Base-by-base conservation (phyloP, 192 early-diverging fungal species). In the Pilaira anomala region DNA sequence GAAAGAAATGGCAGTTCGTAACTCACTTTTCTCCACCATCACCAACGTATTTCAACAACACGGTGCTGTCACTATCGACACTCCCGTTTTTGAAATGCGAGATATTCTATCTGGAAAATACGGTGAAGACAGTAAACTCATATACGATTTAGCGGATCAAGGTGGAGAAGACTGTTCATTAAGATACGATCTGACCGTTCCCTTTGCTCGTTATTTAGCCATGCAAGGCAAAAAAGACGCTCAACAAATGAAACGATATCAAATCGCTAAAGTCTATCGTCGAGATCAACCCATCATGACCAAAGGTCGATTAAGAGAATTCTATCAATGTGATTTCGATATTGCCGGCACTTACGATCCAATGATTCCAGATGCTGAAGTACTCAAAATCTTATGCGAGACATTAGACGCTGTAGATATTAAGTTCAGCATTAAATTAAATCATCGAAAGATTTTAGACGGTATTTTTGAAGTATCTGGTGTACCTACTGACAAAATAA, bases 321-420 rank as follows among this genome's bases (percentile, higher is more conserved):
- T 98, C 56, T 95, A 85, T 80, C 95, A 98, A 72, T 98, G 95
- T 71, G 96, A 98, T 81, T 96, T 94, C 57, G 96, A 98, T 71
- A 88, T 98, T 74, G 96, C 96, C 16, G 96, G 96, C 4, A 63
- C 69, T 14, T 96, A 95, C 63, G 96, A 97, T 48, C 60, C 91
- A 6, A 98, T 98, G 96, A 83, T 98, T 16, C 91, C 96, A 18
- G 96, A 98, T 63, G 87, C 93, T 24, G 96, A 98, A 69, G 83
- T 87, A 22, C 60, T 98, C 22, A 79, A 85, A 18, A 83, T 95
- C 16, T 82, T 91, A 60, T 80, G 83, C 21, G 94, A 98, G 71
- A 85, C 92, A 19, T 80, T 98, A 74, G 78, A 74, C 16, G 69
- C 62, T 2, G 78, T 98, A 46, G 90, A 93, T n/a, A 74, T 98